A percentile compares a stretch with the other conserved stretches of the same genome.
These are phyloP conservation scores for Chalaropsis thielavioides DNA, from an alignment of 2,329 filamentous ascomycete genomes.

Conservation along the genomic window DNA sequence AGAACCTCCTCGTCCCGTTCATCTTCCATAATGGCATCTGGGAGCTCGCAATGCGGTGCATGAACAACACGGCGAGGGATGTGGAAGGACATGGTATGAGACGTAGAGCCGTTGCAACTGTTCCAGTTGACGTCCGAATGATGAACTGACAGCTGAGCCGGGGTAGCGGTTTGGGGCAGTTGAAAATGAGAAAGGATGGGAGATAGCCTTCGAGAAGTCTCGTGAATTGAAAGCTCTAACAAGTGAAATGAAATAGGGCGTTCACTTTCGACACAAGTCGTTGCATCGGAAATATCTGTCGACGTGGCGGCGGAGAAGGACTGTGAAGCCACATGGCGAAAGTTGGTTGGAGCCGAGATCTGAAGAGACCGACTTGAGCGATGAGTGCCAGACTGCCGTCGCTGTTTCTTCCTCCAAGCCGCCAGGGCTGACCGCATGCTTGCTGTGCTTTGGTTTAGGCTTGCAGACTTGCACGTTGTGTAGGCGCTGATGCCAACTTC, in stretches of 20 bases:
- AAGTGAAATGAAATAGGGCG: slow-evolving; percentile 34
- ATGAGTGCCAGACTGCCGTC: slow-evolving; percentile 7
- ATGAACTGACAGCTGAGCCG: slow-evolving; percentile 10
- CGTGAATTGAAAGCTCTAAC: slow-evolving; percentile 40
- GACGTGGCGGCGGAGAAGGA: slow-evolving; percentile 10
- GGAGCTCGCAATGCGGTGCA: slow-evolving; percentile 20
- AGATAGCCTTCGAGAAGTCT: slow-evolving; percentile 34
- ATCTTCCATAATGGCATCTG: not conserved
- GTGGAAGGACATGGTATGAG: slow-evolving; percentile 36
- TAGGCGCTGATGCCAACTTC: slow-evolving; percentile 24
- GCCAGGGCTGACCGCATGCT: slow-evolving; percentile 24
- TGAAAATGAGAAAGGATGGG: slow-evolving; percentile 41
- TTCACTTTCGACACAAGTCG: slow-evolving; percentile 16
- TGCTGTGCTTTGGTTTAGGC: slow-evolving; percentile 19
- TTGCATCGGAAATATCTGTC: not conserved
- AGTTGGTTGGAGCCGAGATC: slow-evolving; percentile 46
- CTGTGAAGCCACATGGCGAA: slow-evolving; percentile 32
- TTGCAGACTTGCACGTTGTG: slow-evolving; percentile 22
- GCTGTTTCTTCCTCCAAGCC: slow-evolving; percentile 25
- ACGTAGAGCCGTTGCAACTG: slow-evolving; percentile 5
- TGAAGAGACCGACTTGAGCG: slow-evolving; percentile 32
- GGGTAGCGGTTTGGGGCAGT: slow-evolving; percentile 20
- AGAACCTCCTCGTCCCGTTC: slow-evolving; percentile 18
- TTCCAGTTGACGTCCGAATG: slow-evolving; percentile 8
- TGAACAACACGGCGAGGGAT: slow-evolving; percentile 31